These are phyloP conservation scores for Petunia secreta DNA, from an alignment of 257 asterid genomes.

Conservation along the genomic window DNA sequence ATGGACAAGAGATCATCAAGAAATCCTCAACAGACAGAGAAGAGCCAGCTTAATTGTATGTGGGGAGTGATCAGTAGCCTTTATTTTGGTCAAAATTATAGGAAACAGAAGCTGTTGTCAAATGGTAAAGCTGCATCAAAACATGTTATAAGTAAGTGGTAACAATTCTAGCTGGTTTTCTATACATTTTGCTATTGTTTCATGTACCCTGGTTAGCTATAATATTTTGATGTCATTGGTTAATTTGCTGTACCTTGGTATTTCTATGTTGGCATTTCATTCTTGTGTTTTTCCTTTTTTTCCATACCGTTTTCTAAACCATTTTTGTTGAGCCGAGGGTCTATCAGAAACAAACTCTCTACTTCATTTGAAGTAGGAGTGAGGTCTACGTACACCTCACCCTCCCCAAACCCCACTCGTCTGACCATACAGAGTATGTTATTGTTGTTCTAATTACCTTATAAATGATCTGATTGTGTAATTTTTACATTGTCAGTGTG, in stretches of 20 bases:
- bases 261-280: too few relatives aligned
- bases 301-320: background rate
- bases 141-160: constrained; percentile 40
- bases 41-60: constrained; percentile 49
- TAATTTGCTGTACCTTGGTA: too few relatives aligned
- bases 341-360: too few relatives aligned
- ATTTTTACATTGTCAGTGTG: too few relatives aligned
- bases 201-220: too few relatives aligned
- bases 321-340: background rate
- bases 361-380: too few relatives aligned
- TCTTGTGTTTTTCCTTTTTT: background rate
- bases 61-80: constrained; percentile 57
- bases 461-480: background rate
- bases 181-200: background rate
- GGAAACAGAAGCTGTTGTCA: constrained; percentile 41
- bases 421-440: too few relatives aligned
- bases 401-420: too few relatives aligned
- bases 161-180: background rate
- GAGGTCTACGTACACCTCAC: too few relatives aligned
- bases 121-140: constrained; percentile 46
- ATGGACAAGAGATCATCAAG: constrained; percentile 56
- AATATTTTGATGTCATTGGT: too few relatives aligned
- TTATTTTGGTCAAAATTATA: constrained; percentile 47
- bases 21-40: constrained; percentile 39
- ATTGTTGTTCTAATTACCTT: background rate